Conservation (phyloP, 805 yeast species). For the Saccharomycopsis sp. region DNA sequence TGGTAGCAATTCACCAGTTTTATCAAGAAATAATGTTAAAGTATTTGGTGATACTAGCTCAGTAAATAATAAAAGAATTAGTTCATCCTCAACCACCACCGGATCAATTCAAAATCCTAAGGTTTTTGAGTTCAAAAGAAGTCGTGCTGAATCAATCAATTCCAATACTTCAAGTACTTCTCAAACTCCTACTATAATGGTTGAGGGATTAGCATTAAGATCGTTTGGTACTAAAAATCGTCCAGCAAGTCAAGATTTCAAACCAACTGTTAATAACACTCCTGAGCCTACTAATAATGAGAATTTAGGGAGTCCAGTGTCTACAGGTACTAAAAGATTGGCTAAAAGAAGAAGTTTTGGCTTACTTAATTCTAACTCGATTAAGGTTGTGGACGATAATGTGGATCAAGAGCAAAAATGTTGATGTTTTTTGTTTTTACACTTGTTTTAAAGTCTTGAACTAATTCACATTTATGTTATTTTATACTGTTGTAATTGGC, state of each 20-base stretch:
- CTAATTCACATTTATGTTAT: too few species aligned
- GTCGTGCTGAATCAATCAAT: background rate
- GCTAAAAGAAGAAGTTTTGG: constrained; percentile 9
- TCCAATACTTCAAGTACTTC: constrained; percentile 1
- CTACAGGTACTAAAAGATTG: background rate
- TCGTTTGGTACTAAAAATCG: constrained; percentile 16
- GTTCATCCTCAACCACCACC: background rate
- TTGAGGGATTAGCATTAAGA: constrained; percentile 17
- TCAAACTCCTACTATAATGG: constrained; percentile 16
- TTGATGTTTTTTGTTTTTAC: too few species aligned
- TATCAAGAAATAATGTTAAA: constrained; percentile 11
- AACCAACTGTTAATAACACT: background rate
- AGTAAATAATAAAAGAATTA: background rate
- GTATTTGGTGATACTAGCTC: constrained; percentile 1
- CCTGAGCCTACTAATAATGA: background rate
- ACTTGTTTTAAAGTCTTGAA: too few species aligned
- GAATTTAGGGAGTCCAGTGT: background rate
- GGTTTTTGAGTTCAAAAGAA: background rate
- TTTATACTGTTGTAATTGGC: too few species aligned
- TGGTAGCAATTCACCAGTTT: constrained; percentile 6
- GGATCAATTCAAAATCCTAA: too few species aligned
- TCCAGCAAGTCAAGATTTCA: background rate
- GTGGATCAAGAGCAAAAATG: too few species aligned
- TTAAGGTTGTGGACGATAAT: too few species aligned
- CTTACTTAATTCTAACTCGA: constrained; percentile 6